Evolutionary conservation across 2,329 filamentous ascomycete species (phyloP), one percentile per base, ranked within the genome.

Genomic region (Sporothrix luriei): DNA sequence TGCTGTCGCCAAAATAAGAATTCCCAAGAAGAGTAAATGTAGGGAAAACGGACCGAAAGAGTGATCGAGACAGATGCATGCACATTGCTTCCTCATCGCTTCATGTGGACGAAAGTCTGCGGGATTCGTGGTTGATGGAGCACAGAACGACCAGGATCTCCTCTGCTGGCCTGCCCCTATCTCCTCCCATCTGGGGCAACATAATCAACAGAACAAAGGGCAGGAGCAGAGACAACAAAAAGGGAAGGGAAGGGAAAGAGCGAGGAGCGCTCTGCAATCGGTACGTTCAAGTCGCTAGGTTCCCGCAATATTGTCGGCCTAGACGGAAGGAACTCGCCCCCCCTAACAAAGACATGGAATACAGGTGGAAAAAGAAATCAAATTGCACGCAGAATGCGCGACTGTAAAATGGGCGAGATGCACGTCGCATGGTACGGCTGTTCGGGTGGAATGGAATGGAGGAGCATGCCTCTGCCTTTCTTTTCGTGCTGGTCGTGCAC

Each of bases 361-460:
- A 51, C 33, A 14, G 26, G 48, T 51, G n/a, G 49, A 54, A 54
- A 43, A 66, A 66, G 62, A 24, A 52, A 66, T 52, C 62, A 66
- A 52, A 66, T 66, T 24, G 62, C 62, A 16, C 26, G 49, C 64
- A 14, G 29, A 52, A 29, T n/a, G 48, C 33, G 40, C 62, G 65
- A 55, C 26, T 33, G 49, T 54, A 13, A 52, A 66, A 54, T 55
- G 33, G 26, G 49, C 51, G 48, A 46, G 21, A 55, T 67, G 33
- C 49, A 55, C 49, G 21, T 40, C 62, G 38, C 24, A 57, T 46
- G 29, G 65, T 21, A 68, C 51, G 65, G 65, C 38, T 68, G 51
- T 43, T 57, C 65, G 65, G 65, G 51, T 68, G 65, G 65, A 68
- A 68, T 68, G 65, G 65, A 68, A 68, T 68, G 65, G 49, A 62